A percentile compares a stretch with the other conserved stretches of the same genome.
Evolutionary conservation across 2,329 filamentous ascomycete species (phyloP).

Genomic region (Arthrobotrys musiformis): DNA sequence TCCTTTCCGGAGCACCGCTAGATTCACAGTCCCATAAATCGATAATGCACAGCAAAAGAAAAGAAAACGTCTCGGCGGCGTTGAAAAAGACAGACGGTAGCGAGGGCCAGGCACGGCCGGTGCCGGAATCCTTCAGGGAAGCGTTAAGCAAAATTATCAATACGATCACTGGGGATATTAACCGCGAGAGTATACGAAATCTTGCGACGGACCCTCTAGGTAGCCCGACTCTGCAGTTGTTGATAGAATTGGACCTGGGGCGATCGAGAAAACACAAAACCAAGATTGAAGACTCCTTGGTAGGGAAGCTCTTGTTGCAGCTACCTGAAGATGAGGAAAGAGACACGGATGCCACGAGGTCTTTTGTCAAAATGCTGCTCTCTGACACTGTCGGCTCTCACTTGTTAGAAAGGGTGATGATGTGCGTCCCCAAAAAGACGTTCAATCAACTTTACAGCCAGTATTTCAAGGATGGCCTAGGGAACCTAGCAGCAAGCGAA

Average conservation of each 20-base stretch:
- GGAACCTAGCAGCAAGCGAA: constrained; percentile 85
- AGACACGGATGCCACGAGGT: constrained; percentile 75
- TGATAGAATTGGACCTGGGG: constrained; percentile 85
- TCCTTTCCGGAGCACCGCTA: constrained; percentile 84
- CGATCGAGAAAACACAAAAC: constrained; percentile 75
- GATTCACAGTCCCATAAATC: constrained; percentile 75
- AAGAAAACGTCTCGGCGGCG: constrained; percentile 75
- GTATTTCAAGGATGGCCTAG: constrained; percentile 81
- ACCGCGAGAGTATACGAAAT: constrained; percentile 81
- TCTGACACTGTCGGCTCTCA: constrained; percentile 93
- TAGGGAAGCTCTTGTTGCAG: constrained; percentile 74
- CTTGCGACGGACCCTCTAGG: constrained; percentile 89
- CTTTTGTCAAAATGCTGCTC: constrained; percentile 84
- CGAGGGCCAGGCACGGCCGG: constrained; percentile 64
- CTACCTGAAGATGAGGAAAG: constrained; percentile 82
- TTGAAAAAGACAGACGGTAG: constrained; percentile 66
- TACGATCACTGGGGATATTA: constrained; percentile 78
- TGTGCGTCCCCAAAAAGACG: constrained; percentile 81
- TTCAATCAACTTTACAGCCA: constrained; percentile 89
- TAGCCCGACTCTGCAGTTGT: constrained; percentile 89
- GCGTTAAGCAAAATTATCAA: constrained; percentile 84
- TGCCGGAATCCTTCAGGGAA: constrained; percentile 80
- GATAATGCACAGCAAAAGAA: constrained; percentile 89
- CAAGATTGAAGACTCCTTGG: constrained; percentile 71
- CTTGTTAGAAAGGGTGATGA: constrained; percentile 85